Evolutionary conservation across 2,329 filamentous ascomycete species (phyloP).

Genomic region (Phoma sp.): DNA sequence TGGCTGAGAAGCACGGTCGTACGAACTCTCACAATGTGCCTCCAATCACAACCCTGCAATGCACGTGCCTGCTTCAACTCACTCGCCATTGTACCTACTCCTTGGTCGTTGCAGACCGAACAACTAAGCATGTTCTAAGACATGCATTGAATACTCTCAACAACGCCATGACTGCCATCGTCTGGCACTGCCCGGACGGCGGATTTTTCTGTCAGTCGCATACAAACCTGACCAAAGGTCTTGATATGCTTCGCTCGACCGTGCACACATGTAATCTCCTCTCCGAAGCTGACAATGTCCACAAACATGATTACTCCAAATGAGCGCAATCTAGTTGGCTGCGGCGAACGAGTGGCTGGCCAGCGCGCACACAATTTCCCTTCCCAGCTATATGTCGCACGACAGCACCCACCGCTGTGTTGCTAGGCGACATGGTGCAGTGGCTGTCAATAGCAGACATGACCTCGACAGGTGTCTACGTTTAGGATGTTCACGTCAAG

Average conservation of each 20-base stretch:
- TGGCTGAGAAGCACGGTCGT: neutral
- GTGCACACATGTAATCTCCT: conserved; percentile 9
- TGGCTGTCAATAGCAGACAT: neutral
- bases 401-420: conserved; percentile 8
- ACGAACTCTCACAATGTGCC: neutral
- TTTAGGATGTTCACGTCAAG: neutral
- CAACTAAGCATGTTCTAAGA: neutral
- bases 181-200: neutral
- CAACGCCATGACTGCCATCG: neutral
- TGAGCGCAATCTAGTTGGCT: conserved; percentile 33
- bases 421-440: conserved; percentile 8
- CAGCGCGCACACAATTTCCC: conserved; percentile 32
- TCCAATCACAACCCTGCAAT: neutral
- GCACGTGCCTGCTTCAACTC: neutral
- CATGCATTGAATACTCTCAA: neutral
- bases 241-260: conserved; percentile 5
- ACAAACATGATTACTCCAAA: conserved; percentile 14
- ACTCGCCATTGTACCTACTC: neutral
- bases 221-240: neutral
- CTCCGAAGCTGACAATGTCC: conserved; percentile 1
- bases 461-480: neutral
- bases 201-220: conserved; percentile 1
- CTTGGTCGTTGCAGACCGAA: neutral
- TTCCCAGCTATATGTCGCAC: conserved; percentile 6
- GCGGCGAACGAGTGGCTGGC: conserved; percentile 25